Base-by-base conservation (phyloP, 1,284 basidiomycete species). In the Coriolopsis trogii region DNA sequence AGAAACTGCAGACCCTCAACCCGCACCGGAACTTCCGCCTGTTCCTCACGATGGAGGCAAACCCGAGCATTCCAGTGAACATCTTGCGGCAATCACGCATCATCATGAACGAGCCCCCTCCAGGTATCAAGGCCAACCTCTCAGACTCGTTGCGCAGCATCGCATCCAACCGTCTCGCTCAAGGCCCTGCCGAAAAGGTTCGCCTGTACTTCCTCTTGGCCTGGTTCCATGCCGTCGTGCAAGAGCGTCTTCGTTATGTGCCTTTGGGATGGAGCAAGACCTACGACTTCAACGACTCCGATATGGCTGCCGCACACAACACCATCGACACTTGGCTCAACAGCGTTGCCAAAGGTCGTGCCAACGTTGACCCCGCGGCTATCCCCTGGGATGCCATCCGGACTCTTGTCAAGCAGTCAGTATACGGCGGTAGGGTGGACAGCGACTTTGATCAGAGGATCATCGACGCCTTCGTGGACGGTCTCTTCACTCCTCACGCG, bases 241-340 rank as follows among this genome's bases (percentile, higher is more conserved):
- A 97, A 72, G 95, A 98, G 70, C 92, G 95, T 59, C 78, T 98
- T 21, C 91, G 95, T 36, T 98, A 97, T 67, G 90, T 89, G 8
- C 95, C 95, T 5, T 78, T 98, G 21, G 95, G 95, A 0, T 98
- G 95, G 93, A 94, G 89, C 67, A 94, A 97, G 73, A 80, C 81
- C 0, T 98, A 98, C 72, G 95, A 98, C 70, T 98, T 98, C 81
- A 98, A 98, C 70, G 94, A 98, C 68, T 96, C 95, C 4, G 95
- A 98, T 67, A 90, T 96, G 81, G 84, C 88, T n/a, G 90, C 95
- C 10, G 94, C 95, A 0, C 89, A 93, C 68, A 82, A 81, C 41
- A 95, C 92, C 10, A 96, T 98, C 66, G 94, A 97, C 65, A 78
- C 85, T 1, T 98, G 95, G 93, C 78, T 97, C 47, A 81, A 78